A percentile compares a stretch with the other conserved stretches of the same genome.
Conservation (phyloP, 371 early-diverging fungal species). For the Rhizomucor miehei region DNA sequence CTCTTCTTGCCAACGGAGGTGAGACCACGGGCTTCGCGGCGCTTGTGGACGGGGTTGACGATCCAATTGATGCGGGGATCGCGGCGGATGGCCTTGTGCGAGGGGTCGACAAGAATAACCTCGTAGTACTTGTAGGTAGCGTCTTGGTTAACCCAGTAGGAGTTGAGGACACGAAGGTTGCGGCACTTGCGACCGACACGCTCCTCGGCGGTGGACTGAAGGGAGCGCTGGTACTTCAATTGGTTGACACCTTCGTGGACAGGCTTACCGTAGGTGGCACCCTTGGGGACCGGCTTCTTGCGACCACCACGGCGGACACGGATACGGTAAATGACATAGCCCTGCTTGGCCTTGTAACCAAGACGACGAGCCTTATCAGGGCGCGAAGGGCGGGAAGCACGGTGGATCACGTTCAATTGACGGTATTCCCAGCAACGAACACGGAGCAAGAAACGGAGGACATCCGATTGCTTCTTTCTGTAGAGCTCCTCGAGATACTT, state of each 20-base stretch:
- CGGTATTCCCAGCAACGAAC: slow-evolving; percentile 99
- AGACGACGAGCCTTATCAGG: slow-evolving; percentile 99
- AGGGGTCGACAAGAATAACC: slow-evolving; percentile 98
- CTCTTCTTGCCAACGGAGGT: slow-evolving; percentile 97
- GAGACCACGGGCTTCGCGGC: slow-evolving; percentile 98
- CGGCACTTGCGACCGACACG: slow-evolving; percentile 95
- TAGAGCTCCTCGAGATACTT: slow-evolving; percentile 97
- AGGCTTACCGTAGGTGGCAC: slow-evolving; percentile 98
- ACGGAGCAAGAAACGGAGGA: slow-evolving; percentile 97
- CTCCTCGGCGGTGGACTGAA: slow-evolving; percentile 94
- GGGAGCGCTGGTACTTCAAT: slow-evolving; percentile 94
- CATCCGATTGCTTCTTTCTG: slow-evolving; percentile 99
- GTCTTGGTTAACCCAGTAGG: slow-evolving; percentile 99
- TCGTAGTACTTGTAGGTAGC: slow-evolving; percentile 98
- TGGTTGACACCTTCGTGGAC: slow-evolving; percentile 96
- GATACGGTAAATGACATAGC: slow-evolving; percentile 96
- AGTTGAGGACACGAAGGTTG: slow-evolving; percentile 97
- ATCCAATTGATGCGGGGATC: slow-evolving; percentile 99
- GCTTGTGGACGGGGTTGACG: slow-evolving; percentile 96
- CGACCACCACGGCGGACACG: slow-evolving; percentile 99
- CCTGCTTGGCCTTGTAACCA: slow-evolving; percentile 99
- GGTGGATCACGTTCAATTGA: slow-evolving; percentile 96
- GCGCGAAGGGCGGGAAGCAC: slow-evolving; percentile 97
- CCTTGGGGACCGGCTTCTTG: slow-evolving; percentile 95
- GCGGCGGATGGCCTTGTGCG: slow-evolving; percentile 96